Conservation (phyloP, 176 grass and related monocot genomes). For the Ensete ventricosum region DNA sequence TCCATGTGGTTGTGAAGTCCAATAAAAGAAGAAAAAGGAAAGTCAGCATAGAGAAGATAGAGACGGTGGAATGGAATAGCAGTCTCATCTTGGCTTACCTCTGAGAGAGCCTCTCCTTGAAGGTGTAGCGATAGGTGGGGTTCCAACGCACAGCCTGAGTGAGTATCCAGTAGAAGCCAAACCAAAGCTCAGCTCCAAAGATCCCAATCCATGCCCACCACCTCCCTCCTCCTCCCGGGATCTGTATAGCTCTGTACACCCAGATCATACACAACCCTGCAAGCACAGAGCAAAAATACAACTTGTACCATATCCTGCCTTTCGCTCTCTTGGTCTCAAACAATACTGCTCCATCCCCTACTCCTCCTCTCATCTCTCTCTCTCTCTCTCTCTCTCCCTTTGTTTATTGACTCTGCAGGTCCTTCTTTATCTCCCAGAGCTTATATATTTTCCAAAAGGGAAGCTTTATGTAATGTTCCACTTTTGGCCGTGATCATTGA, state of each 20-base stretch:
- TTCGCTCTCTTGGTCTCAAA: constrained; percentile 38
- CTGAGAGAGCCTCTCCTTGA: constrained; percentile 42
- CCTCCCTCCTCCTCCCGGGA: constrained; percentile 15
- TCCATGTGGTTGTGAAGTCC: no score
- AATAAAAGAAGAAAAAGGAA: no score
- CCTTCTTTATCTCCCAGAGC: no score
- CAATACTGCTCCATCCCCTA: constrained; percentile 6
- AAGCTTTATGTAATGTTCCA: no score
- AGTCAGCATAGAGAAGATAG: neutral
- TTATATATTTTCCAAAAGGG: no score
- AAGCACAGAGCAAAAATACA: constrained; percentile 39
- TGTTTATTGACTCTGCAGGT: neutral
- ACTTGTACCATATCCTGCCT: constrained; percentile 29
- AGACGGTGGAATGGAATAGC: neutral
- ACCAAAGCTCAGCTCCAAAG: constrained; percentile 56
- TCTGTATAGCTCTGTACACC: constrained; percentile 27
- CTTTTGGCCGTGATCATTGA: no score
- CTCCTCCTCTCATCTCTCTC: neutral
- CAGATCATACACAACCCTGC: constrained; percentile 41
- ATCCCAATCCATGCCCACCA: constrained; percentile 45
- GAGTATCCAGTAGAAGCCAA: constrained; percentile 61
- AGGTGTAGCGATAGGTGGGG: constrained; percentile 34
- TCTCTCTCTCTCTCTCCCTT: neutral
- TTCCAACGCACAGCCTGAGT: constrained; percentile 62
- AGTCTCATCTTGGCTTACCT: constrained; percentile 28